Base-by-base conservation (phyloP, 1,284 basidiomycete species). In the Cutaneotrichosporon mucoides region DNA sequence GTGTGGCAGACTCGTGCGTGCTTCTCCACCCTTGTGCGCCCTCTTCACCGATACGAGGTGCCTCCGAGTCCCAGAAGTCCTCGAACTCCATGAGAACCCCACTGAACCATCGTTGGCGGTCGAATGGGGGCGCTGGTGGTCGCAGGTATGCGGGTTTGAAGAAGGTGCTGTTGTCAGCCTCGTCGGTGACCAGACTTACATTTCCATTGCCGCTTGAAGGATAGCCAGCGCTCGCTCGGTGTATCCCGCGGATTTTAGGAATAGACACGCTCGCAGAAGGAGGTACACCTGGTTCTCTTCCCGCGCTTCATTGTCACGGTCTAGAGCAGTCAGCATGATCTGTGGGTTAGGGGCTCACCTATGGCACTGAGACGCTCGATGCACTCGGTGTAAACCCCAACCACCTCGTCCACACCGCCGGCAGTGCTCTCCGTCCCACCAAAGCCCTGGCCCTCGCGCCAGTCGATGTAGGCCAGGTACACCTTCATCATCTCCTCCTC, bases 161-260 rank as follows among this genome's bases (percentile, higher is more conserved):
- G 54, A 81, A 79, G 2, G 80, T 80, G 34, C 77, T 79, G 60
- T 2, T 4, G 33, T 61, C 35, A 56, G 45, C 8, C 6, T 11
- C 2, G 5, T 6, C 3, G 5, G 1, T 36, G 24, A 9, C 74
- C 57, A 13, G 5, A 34, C 36, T 8, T 60, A 79, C 76, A 83
- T 68, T 61, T 83, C 82, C 49, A 82, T 72, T 50, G 81, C 67
- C 4, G 78, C 80, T 65, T 83, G 82, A 53, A 82, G 77, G 1
- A 75, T 66, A 0, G 81, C 81, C n/a, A 79, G 58, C 0, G 80
- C 80, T 24, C 80, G 67, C 64, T 83, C 82, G 4, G 68, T 47
- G 60, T 78, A 82, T 8, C 81, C 82, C 81, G 92, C 87, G 73
- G 87, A 84, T 63, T 84, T 83, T 16, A 92, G 81, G 55, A 84